phyloP scores from a whole-genome alignment of 495 filamentous ascomycete genomes.

The Platismatia glauca region DNA sequence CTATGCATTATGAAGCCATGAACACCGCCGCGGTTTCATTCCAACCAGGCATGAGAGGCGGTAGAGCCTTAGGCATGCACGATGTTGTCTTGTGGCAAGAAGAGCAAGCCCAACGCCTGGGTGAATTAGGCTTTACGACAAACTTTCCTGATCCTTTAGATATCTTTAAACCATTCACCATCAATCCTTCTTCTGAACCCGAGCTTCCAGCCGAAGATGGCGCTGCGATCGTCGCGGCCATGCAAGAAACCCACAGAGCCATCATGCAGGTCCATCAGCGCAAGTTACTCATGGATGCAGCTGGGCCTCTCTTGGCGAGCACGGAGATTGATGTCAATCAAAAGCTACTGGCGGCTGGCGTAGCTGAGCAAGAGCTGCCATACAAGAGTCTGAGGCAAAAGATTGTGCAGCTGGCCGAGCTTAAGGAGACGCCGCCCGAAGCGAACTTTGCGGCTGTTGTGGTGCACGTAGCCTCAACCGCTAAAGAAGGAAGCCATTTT shows the following conservation, averaged over 20 bases:
- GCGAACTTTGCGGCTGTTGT: not conserved
- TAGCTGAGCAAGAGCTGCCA: no score
- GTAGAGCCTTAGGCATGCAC: not conserved
- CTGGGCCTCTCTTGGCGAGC: not conserved
- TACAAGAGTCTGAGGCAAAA: not conserved
- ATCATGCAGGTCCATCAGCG: not conserved
- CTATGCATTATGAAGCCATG: not conserved
- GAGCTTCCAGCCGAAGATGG: not conserved
- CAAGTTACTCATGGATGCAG: not conserved
- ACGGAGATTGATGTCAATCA: not conserved
- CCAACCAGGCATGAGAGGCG: not conserved
- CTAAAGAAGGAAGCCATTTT: not conserved
- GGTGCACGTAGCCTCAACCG: not conserved
- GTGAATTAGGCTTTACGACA: constrained; percentile 7
- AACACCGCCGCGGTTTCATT: not conserved
- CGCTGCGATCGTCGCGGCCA: not conserved
- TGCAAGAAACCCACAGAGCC: not conserved
- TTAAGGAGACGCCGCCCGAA: not conserved
- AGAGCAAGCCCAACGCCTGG: not conserved
- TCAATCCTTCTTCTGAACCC: not conserved
- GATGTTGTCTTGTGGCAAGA: not conserved
- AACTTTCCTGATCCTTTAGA: constrained; percentile 9
- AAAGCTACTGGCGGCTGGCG: not conserved
- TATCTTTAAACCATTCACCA: not conserved
- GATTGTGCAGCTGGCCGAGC: constrained; percentile 6